Conservation (phyloP, 2,329 filamentous ascomycete species). For the Fusarium sp. region DNA sequence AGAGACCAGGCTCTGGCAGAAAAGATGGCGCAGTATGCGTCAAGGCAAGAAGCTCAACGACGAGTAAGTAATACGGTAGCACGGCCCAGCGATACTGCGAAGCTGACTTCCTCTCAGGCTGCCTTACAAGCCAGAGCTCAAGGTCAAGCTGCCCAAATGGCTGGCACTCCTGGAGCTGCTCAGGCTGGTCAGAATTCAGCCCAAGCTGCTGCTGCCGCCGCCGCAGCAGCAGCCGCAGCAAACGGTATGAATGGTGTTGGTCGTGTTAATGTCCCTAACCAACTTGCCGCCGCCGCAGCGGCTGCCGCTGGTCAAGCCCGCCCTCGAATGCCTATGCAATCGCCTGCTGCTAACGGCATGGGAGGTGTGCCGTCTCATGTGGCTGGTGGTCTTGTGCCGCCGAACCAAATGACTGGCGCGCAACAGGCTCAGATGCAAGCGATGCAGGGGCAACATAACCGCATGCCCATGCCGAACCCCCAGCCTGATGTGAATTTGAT, state of each 20-base stretch:
- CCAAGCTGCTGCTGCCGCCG: constrained; percentile 48
- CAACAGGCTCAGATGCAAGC: constrained; percentile 80
- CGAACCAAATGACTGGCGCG: constrained; percentile 74
- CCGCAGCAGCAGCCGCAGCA: constrained; percentile 46
- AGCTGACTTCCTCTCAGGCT: constrained; percentile 54
- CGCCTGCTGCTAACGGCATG: constrained; percentile 67
- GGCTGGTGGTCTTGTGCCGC: constrained; percentile 65
- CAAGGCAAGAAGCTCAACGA: constrained; percentile 72
- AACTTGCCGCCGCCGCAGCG: constrained; percentile 61
- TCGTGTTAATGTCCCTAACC: constrained; percentile 61
- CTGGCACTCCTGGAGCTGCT: constrained; percentile 58
- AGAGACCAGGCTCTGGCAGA: constrained; percentile 79
- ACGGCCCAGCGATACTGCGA: constrained; percentile 13
- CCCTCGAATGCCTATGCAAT: constrained; percentile 69
- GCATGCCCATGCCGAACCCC: constrained; percentile 67
- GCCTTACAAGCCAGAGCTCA: constrained; percentile 64
- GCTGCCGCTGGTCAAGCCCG: constrained; percentile 62
- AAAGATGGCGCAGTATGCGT: constrained; percentile 68
- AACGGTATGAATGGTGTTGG: constrained; percentile 50
- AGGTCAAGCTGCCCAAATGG: constrained; percentile 62
- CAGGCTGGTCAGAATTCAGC: constrained; percentile 51
- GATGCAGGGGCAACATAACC: constrained; percentile 69
- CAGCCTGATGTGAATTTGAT: constrained; percentile 69
- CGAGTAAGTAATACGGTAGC: constrained; percentile 61
- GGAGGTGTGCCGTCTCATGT: constrained; percentile 64